phyloP scores from a whole-genome alignment of 2,329 filamentous ascomycete species.

The Mycogone perniciosa region DNA sequence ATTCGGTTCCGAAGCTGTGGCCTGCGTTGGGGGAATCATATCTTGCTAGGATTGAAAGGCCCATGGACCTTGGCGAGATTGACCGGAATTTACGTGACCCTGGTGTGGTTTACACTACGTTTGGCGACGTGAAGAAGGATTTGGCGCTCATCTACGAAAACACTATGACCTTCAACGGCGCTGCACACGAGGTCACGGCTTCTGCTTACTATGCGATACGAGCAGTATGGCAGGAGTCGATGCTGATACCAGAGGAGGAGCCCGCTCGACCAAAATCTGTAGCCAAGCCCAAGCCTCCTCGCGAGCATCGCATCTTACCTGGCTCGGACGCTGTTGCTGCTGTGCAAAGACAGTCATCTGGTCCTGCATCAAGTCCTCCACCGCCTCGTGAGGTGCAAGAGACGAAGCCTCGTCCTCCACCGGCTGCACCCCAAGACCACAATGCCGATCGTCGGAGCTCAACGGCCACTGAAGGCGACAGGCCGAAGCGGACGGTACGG shows the following conservation, averaged over 20 bases:
- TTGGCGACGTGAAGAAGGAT: conserved; percentile 69
- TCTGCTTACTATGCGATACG: conserved; percentile 51
- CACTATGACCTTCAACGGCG: conserved; percentile 74
- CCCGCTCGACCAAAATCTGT: conserved; percentile 50
- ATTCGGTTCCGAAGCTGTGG: conserved; percentile 70
- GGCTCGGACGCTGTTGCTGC: conserved; percentile 18
- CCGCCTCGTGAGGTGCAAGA: conserved; percentile 18
- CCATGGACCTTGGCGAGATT: conserved; percentile 79
- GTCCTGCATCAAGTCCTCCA: conserved; percentile 24
- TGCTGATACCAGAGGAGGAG: conserved; percentile 44
- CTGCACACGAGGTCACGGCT: conserved; percentile 64
- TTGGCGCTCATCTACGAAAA: conserved; percentile 76
- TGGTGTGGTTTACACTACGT: conserved; percentile 51
- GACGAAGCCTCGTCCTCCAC: conserved; percentile 15
- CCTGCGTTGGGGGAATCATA: conserved; percentile 71
- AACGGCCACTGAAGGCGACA: conserved; percentile 64
- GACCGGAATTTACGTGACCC: conserved; percentile 71
- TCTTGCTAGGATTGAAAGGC: conserved; percentile 60
- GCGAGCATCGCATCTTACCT: conserved; percentile 26
- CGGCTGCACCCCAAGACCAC: conserved; percentile 15
- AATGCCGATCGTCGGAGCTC: conserved; percentile 56
- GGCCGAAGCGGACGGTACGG: conserved; percentile 90
- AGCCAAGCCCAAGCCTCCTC: conserved; percentile 33
- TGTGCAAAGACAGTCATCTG: conserved; percentile 25
- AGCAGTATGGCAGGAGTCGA: conserved; percentile 41